Evolutionary conservation across 2,329 filamentous ascomycete genomes (phyloP).

Genomic region (Phialophora expanda): DNA sequence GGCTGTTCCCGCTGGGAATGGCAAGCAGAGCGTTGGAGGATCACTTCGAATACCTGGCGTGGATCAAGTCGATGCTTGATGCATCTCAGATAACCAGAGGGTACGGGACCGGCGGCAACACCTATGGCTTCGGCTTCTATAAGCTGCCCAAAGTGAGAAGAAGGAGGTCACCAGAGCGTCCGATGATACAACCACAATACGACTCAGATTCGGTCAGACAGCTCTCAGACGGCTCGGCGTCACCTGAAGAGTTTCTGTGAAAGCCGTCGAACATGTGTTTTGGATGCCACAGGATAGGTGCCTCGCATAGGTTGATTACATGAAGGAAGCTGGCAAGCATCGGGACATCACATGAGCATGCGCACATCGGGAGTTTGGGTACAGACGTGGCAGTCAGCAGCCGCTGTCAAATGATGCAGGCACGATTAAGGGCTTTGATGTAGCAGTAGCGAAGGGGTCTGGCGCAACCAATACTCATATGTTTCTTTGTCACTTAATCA

Average conservation of each 20-base stretch:
- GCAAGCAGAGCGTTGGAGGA: constrained; percentile 29
- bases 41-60: constrained; percentile 23
- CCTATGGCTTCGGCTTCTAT: constrained; percentile 30
- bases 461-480: constrained; percentile 2
- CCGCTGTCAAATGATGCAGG: constrained; percentile 1
- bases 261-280: background rate
- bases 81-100: constrained; percentile 25
- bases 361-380: background rate
- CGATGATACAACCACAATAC: constrained; percentile 24
- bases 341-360: background rate
- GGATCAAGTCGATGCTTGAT: constrained; percentile 31
- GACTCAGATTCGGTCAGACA: constrained; percentile 12
- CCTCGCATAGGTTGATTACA: background rate
- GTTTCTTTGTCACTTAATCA: background rate
- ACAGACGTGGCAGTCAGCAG: background rate
- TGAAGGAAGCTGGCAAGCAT: background rate
- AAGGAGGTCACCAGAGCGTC: constrained; percentile 8
- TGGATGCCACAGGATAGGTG: background rate
- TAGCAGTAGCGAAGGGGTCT: constrained; percentile 10
- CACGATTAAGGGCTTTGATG: background rate
- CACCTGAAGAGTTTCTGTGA: constrained; percentile 1
- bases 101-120: constrained; percentile 26
- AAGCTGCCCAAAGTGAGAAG: constrained; percentile 23
- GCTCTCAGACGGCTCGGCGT: constrained; percentile 20
- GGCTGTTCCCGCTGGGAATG: constrained; percentile 30